Evolutionary conservation across 345 rosid species (phyloP).

Genomic region (Pistacia vera): DNA sequence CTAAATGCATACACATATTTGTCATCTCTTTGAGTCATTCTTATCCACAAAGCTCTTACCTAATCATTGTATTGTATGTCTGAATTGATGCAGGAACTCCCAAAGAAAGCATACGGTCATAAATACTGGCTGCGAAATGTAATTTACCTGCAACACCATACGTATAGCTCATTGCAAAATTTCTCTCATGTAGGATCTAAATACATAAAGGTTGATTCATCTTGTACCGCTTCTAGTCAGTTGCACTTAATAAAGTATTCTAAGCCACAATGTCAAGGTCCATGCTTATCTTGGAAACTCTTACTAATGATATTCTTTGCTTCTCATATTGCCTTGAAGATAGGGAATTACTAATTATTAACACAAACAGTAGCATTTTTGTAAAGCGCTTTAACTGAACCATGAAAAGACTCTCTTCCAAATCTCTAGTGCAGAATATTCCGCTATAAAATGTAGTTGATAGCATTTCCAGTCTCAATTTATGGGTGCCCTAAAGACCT

Average conservation of each 20-base stretch:
- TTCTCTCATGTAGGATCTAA: slow-evolving; percentile 17
- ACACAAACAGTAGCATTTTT: not conserved
- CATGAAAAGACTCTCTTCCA: not conserved
- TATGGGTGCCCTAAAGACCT: not conserved
- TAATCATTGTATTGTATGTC: slow-evolving; percentile 77
- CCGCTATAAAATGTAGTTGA: not conserved
- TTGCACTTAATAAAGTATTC: slow-evolving; percentile 88
- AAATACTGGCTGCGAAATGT: slow-evolving; percentile 58
- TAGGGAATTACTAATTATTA: slow-evolving; percentile 16
- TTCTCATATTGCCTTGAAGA: slow-evolving; percentile 69
- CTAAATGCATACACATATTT: not conserved
- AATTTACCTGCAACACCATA: slow-evolving; percentile 57
- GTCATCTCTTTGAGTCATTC: slow-evolving; percentile 1
- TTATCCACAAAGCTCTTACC: slow-evolving; percentile 39
- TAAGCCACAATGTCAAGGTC: slow-evolving; percentile 79
- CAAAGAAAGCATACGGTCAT: slow-evolving; percentile 57
- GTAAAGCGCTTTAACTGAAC: slow-evolving; percentile 12
- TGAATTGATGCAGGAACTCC: slow-evolving; percentile 68
- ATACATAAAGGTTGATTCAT: slow-evolving; percentile 2
- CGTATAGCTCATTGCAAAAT: slow-evolving; percentile 21
- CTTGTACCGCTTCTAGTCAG: slow-evolving; percentile 81
- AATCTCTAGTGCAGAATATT: not conserved
- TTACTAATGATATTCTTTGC: slow-evolving; percentile 53
- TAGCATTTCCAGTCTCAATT: not conserved
- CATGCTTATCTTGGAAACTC: slow-evolving; percentile 40